Base-by-base conservation (phyloP, 345 rosid genomes). In the Psidium guajava region DNA sequence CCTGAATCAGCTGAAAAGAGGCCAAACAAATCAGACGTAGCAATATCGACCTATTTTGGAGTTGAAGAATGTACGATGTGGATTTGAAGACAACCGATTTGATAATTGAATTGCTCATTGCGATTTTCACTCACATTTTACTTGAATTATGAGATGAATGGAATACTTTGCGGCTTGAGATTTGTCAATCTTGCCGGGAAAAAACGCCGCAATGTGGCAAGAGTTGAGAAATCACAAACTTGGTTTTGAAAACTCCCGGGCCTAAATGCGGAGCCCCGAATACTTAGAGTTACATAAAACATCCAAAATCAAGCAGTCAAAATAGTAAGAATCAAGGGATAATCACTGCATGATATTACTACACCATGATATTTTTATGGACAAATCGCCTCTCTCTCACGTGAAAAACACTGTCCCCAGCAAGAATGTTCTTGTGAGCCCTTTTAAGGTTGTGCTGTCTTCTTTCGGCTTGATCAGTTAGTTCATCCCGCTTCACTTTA, bases 41-140 rank as follows among this genome's bases (percentile, higher is more conserved):
- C 22, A 18, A 6, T 10, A 1, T 18, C 1, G 40, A 18, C 11
- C 25, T 9, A 18, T 18, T 36, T 69, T 4, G 13, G 5, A 18
- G 25, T 69, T 69, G 47, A 36, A 20, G 6, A 69, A 21, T 69
- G 77, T 8, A 18, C 3, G 9, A 32, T 18, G 11, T 32, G 2
- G 1, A 64, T 32, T 64, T 8, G 47, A 32, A 32, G 24, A 32
- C 77, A 32, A 69, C 3, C 1, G 0, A 18, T 32, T 4, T 0
- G 11, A 61, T 61, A 28, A 15, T 61, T 0, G 0, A 28, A 61
- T 0, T 1, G 0, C 21, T 18, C 4, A 6, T 15, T 27, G 8
- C 3, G 10, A 28, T 61, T 61, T 28, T 61, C 21, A 28, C 11
- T 64, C 3, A 0, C 0, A 64, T 64, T 5, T 64, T 28, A 15